phyloP scores from a whole-genome alignment of 352 stramenopile genomes.

The Saprolegnia diclina region DNA sequence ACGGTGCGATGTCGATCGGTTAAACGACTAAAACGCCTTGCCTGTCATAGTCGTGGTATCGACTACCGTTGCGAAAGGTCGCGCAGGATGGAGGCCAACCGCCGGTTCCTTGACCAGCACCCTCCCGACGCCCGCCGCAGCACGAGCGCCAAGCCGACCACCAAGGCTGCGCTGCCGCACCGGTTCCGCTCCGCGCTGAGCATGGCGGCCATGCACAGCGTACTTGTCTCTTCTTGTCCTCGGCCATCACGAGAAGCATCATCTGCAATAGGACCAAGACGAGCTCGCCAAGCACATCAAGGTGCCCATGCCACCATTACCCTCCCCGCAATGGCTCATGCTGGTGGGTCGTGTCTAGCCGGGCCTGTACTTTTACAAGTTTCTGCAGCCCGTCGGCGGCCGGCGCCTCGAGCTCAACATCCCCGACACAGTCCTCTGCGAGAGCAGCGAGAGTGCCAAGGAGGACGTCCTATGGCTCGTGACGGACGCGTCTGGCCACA shows the following conservation, averaged over 20 bases:
- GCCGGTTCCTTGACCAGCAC: background rate
- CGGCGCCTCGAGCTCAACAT: slow-evolving; percentile 52
- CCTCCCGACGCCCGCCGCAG: background rate
- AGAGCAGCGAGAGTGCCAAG: slow-evolving; percentile 38
- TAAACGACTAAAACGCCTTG: background rate
- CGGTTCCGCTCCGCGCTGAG: background rate
- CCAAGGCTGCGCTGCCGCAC: background rate
- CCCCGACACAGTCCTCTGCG: slow-evolving; percentile 54
- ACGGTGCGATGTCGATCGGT: background rate
- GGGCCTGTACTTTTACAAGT: slow-evolving; percentile 79
- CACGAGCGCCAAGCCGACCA: background rate
- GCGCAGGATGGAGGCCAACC: background rate
- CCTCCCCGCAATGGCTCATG: background rate
- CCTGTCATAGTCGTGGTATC: background rate
- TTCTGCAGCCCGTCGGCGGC: slow-evolving; percentile 56
- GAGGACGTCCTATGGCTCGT: slow-evolving; percentile 57
- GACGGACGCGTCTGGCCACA: slow-evolving; percentile 41
- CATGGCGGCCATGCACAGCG: background rate
- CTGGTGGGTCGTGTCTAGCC: slow-evolving; percentile 32
- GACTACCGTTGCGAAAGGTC: background rate
- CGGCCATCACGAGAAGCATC: background rate
- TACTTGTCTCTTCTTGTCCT: background rate
- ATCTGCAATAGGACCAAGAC: slow-evolving; percentile 1
- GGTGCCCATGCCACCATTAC: background rate
- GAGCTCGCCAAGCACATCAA: slow-evolving; percentile 17